These are phyloP conservation scores for Fusarium guadeloupense DNA, from an alignment of 2,329 filamentous ascomycete species.

Conservation along the genomic window DNA sequence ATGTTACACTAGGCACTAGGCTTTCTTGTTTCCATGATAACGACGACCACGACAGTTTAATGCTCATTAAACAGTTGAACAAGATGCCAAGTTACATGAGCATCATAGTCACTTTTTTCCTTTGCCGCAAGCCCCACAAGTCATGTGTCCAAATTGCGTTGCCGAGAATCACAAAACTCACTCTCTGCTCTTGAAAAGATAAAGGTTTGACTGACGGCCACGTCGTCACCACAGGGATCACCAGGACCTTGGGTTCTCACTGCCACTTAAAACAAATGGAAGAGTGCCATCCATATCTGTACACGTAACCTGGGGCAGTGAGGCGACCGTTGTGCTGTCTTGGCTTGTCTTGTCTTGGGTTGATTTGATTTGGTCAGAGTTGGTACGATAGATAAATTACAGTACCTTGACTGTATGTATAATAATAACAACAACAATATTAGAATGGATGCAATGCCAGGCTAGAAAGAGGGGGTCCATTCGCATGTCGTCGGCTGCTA, in stretches of 20 bases:
- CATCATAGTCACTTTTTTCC: neutral
- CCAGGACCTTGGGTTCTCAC: slow-evolving; percentile 6
- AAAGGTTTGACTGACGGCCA: slow-evolving; percentile 1
- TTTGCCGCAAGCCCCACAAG: neutral
- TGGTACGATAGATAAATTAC: no score
- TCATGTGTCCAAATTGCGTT: neutral
- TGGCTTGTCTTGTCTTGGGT: no score
- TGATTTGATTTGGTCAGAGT: no score
- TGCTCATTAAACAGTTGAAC: neutral
- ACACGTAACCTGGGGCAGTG: slow-evolving; percentile 1
- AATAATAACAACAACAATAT: no score
- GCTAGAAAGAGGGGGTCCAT: slow-evolving; percentile 12
- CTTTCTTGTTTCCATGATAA: slow-evolving; percentile 39
- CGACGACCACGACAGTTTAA: slow-evolving; percentile 7
- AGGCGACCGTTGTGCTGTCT: neutral
- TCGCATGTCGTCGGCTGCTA: slow-evolving; percentile 32
- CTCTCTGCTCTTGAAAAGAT: no score
- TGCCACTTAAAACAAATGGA: slow-evolving; percentile 18
- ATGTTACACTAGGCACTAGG: slow-evolving; percentile 9
- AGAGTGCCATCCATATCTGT: neutral
- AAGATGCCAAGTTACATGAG: neutral
- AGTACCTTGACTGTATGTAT: no score
- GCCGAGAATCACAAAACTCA: neutral
- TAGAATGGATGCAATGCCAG: no score
- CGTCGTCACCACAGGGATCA: slow-evolving; percentile 13